These are phyloP conservation scores for Amanita molliuscula DNA, from an alignment of 768 basidiomycete genomes.

Conservation along the genomic window DNA sequence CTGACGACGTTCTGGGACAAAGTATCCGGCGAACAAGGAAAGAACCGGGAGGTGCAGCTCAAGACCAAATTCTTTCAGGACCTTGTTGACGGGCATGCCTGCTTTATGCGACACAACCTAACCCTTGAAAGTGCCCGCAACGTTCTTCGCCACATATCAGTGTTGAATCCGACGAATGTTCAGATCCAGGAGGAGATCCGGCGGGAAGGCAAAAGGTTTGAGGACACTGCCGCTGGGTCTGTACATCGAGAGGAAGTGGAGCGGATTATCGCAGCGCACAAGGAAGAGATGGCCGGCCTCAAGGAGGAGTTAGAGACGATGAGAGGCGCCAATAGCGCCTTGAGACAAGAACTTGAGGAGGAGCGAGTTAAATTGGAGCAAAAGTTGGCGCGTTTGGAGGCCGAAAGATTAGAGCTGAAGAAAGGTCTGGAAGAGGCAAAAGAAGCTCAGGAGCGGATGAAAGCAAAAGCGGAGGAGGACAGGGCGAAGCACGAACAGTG, in stretches of 20 bases:
- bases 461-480: too few species aligned
- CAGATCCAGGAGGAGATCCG: too few species aligned
- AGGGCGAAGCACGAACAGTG: too few species aligned
- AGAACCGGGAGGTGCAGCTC: background rate
- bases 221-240: too few species aligned
- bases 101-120: background rate
- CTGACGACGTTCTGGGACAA: too few species aligned
- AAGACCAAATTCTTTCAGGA: background rate
- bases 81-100: too few species aligned
- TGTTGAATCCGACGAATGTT: background rate
- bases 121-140: background rate
- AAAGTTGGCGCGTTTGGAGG: background rate
- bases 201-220: too few species aligned
- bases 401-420: background rate
- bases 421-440: background rate
- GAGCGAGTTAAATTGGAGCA: background rate
- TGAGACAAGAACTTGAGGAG: background rate
- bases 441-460: too few species aligned
- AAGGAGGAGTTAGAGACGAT: too few species aligned
- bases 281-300: background rate
- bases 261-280: background rate
- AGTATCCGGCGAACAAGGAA: background rate
- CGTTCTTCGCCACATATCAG: background rate
- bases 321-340: background rate
- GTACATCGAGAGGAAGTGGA: background rate